Evolutionary conservation across 2,329 filamentous ascomycete species (phyloP), one percentile per base, ranked within the genome.

Genomic region (Botrytis tulipae): DNA sequence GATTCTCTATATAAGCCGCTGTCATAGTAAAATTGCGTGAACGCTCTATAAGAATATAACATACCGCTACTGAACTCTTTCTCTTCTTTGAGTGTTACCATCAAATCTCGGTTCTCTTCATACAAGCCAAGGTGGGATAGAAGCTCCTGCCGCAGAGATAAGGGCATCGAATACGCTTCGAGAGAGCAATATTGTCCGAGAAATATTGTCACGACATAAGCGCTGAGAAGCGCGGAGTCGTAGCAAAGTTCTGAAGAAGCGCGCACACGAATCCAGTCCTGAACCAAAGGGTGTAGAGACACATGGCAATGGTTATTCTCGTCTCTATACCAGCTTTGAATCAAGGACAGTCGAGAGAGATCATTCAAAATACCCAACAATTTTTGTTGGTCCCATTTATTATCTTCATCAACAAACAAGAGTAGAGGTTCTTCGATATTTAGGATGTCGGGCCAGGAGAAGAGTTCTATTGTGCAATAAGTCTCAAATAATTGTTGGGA

Each of bases 181-280:
- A 22, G 25, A 46, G 40, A 20, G 18, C n/a, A 59, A 12, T 6
- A 32, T 3, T 37, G 20, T 1, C 57, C 1, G 5, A 75, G 61
- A n/a, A 51, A 29, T 9, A 25, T 68, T 48, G 18, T 14, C 18
- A 76, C 20, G 48, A 75, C 48, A 42, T 73, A 22, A 9, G 65
- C 40, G 35, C 73, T 60, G 51, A 57, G 4, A 48, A 70, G 44
- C 12, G 60, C 66, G 20, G 73, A 76, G 25, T 75, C 59, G 12
- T 35, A 54, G 37, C 54, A 73, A 22, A 70, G 40, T 57, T 74
- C 59, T 4, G 40, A 16, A 18, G 54, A 59, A 25, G 69, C 70
- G 16, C 78, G 69, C 18, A 79, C 48, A 7, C 75, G 74, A 32
- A 79, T 76, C 77, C 78, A 79, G 35, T 78, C 78, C 67, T 62